Base-by-base conservation (phyloP, 176 grass and related monocot species). In the Aegilops umbellulata region DNA sequence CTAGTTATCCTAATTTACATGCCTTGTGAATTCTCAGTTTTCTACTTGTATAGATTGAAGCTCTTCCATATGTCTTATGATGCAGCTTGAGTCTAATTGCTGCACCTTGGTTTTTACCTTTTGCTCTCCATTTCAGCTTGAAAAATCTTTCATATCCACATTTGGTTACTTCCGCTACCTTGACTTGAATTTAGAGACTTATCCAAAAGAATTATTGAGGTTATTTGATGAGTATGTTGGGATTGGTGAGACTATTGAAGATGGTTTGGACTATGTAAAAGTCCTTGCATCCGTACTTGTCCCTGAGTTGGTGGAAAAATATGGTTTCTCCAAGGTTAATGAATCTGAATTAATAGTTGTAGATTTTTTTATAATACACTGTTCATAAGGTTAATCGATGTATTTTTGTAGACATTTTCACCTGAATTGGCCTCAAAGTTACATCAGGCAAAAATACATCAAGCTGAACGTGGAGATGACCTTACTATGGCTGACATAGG, bases 131-230 rank as follows among this genome's bases (percentile, higher is more conserved):
- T 73, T 73, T 73, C 38, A 46, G 70, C 3, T 76, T 76, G 5
- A 51, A 26, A 76, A 31, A 76, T 9, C 74, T 31, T 76, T 76
- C 46, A 76, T 76, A 76, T 20, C 74, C 44, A 22, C 22, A 76
- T 57, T 76, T 76, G 74, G 74, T 76, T 55, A 57, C 16, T 3
- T 76, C 47, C 53, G 74, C 74, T 76, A 76, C 26, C 74, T 55
- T 29, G 74, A 57, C 46, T 55, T 76, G 74, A 76, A 76, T 7
- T 26, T 57, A 32, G 46, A 76, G 27, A 26, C 1, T 57, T 53
- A 32, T 57, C 46, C 74, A 22, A 76, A 76, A 24, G 47, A 76
- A 31, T 76, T 76, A 46, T 8, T 3, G 46, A 55, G 25, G 25
- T 76, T 26, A 31, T 76, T 31, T 55, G 46, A 76, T 76, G 7